Evolutionary conservation across 2,329 filamentous ascomycete genomes (phyloP).

Genomic region (Aspergillus sp.): DNA sequence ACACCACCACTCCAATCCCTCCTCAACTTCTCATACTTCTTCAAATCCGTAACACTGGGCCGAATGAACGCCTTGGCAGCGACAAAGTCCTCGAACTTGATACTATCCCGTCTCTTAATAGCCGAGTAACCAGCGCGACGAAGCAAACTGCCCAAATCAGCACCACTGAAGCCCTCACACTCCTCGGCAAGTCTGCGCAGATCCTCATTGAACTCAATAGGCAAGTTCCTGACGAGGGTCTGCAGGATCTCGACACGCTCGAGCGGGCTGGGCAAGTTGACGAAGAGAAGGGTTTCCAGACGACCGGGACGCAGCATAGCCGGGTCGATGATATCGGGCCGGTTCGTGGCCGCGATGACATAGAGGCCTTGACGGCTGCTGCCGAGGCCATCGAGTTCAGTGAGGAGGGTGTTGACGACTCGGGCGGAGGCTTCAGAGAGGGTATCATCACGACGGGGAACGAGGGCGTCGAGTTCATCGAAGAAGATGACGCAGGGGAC

Average conservation of each 20-base stretch:
- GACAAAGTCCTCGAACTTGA: constrained; percentile 49
- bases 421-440: constrained; percentile 81
- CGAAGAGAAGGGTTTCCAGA: constrained; percentile 82
- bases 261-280: constrained; percentile 76
- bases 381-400: constrained; percentile 83
- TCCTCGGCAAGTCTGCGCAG: constrained; percentile 68
- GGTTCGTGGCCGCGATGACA: constrained; percentile 91
- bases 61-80: constrained; percentile 42
- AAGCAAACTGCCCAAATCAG: constrained; percentile 62
- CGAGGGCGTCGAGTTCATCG: constrained; percentile 92
- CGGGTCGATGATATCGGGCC: constrained; percentile 93
- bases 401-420: constrained; percentile 92
- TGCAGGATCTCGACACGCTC: constrained; percentile 84
- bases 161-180: constrained; percentile 76
- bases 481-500: constrained; percentile 97
- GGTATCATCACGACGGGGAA: constrained; percentile 76
- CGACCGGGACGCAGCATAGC: constrained; percentile 92
- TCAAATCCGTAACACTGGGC: constrained; percentile 59
- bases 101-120: constrained; percentile 50
- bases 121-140: constrained; percentile 61
- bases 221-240: constrained; percentile 59
- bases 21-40: constrained; percentile 58
- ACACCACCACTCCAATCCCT: constrained; percentile 50
- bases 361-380: constrained; percentile 81
- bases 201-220: constrained; percentile 54